Conservation (phyloP, 495 filamentous ascomycete genomes). For the Aspergillus egyptiacus region DNA sequence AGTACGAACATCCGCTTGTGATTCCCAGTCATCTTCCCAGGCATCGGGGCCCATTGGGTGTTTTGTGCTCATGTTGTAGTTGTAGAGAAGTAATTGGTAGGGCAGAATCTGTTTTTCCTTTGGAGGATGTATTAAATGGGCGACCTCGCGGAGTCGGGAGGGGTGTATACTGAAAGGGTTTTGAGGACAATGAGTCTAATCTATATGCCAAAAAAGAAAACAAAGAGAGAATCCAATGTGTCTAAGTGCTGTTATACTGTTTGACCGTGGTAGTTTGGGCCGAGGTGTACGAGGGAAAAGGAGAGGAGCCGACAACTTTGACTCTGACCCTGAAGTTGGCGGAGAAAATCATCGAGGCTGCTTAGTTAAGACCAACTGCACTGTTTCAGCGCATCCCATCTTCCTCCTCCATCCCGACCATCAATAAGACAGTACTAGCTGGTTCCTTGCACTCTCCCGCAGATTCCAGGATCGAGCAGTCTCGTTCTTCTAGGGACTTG, state of each 20-base stretch:
- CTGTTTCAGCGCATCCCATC: not conserved
- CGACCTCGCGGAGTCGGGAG: too few relatives aligned
- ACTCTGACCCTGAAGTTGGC: conserved; percentile 6
- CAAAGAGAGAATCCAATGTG: not conserved
- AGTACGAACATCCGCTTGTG: conserved; percentile 66
- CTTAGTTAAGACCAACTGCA: conserved; percentile 13
- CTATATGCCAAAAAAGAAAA: conserved; percentile 9
- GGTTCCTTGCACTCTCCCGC: too few relatives aligned
- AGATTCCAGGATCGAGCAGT: not conserved
- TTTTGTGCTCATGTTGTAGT: conserved; percentile 46
- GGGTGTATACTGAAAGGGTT: too few relatives aligned
- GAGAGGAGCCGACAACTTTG: conserved; percentile 7
- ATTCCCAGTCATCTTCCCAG: conserved; percentile 91
- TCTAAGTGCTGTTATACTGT: not conserved
- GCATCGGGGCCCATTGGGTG: conserved; percentile 56
- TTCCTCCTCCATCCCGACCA: too few relatives aligned
- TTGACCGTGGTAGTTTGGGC: not conserved
- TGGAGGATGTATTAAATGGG: too few relatives aligned
- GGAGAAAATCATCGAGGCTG: not conserved
- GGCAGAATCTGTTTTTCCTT: too few relatives aligned
- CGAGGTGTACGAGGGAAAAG: conserved; percentile 10
- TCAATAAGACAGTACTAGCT: too few relatives aligned
- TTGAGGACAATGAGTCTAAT: not conserved
- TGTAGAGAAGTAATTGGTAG: conserved; percentile 5
- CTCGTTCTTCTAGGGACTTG: too few relatives aligned